A percentile compares a stretch with the other conserved stretches of the same genome.
Conservation (phyloP, 2,329 filamentous ascomycete genomes). For the Botrytis deweyae region DNA sequence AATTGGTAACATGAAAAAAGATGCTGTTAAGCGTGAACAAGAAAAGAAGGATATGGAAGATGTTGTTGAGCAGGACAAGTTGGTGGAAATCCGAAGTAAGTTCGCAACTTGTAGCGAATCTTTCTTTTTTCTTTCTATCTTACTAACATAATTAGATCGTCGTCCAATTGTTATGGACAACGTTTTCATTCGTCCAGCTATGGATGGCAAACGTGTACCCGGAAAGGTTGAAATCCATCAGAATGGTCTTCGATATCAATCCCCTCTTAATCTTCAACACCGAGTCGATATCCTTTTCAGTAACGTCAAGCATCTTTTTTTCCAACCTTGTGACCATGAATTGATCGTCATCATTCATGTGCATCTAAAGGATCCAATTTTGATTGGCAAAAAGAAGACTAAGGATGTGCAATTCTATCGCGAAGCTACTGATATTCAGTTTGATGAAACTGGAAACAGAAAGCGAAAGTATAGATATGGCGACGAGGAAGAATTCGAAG, state of each 20-base stretch:
- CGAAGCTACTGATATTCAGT: constrained; percentile 97
- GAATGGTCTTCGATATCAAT: constrained; percentile 95
- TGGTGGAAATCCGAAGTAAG: constrained; percentile 88
- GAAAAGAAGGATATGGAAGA: constrained; percentile 99
- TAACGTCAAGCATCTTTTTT: constrained; percentile 98
- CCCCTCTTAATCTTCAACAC: constrained; percentile 74
- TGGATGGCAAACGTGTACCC: constrained; percentile 95
- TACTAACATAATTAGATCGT: constrained; percentile 60
- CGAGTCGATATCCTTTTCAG: constrained; percentile 93
- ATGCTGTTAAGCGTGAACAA: constrained; percentile 86
- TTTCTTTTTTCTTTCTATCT: constrained; percentile 43
- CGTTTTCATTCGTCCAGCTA: constrained; percentile 89
- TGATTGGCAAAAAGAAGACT: constrained; percentile 97
- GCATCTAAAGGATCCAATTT: constrained; percentile 95
- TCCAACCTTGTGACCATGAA: constrained; percentile 95
- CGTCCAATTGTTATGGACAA: constrained; percentile 88
- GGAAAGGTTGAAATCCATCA: constrained; percentile 97
- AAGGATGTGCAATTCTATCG: constrained; percentile 98
- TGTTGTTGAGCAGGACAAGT: constrained; percentile 97
- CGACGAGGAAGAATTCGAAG: constrained; percentile 97
- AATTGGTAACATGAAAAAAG: constrained; percentile 95
- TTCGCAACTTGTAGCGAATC: constrained; percentile 26
- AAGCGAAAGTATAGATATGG: constrained; percentile 97
- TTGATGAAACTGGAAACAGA: constrained; percentile 96
- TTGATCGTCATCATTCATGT: constrained; percentile 98